Conservation (phyloP, 2,329 filamentous ascomycete species). For the Penicillium sp. region DNA sequence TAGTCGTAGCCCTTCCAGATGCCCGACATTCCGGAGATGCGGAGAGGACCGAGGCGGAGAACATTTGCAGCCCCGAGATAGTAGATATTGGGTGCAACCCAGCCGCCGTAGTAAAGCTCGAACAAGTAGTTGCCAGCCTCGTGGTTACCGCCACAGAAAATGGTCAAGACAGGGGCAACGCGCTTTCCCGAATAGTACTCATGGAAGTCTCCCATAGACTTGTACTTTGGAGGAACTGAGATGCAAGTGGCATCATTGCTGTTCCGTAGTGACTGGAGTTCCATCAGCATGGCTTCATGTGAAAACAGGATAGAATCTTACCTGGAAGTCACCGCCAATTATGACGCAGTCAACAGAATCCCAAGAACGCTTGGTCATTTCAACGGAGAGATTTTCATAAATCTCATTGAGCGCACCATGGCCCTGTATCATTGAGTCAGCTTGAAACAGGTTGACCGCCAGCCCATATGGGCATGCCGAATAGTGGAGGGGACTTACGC, state of each 20-base stretch:
- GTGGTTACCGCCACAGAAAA: slow-evolving; percentile 94
- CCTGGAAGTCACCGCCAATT: slow-evolving; percentile 95
- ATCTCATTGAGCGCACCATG: slow-evolving; percentile 92
- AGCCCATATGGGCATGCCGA: background rate
- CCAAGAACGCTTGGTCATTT: slow-evolving; percentile 73
- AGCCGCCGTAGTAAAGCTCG: slow-evolving; percentile 94
- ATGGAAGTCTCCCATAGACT: slow-evolving; percentile 85
- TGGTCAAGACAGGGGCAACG: slow-evolving; percentile 79
- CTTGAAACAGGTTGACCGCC: background rate
- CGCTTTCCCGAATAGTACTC: slow-evolving; percentile 83
- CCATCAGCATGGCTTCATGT: background rate
- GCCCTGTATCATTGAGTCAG: slow-evolving; percentile 34
- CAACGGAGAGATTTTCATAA: slow-evolving; percentile 71
- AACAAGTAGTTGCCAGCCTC: slow-evolving; percentile 87
- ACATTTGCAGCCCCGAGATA: slow-evolving; percentile 94
- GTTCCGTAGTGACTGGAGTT: slow-evolving; percentile 74
- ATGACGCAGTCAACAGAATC: slow-evolving; percentile 82
- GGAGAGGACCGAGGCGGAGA: slow-evolving; percentile 74
- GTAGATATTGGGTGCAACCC: slow-evolving; percentile 96
- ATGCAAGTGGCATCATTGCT: slow-evolving; percentile 83
- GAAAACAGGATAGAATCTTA: slow-evolving; percentile 36
- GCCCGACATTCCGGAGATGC: slow-evolving; percentile 86
- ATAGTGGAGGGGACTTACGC: slow-evolving; percentile 56
- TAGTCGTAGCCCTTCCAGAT: slow-evolving; percentile 96
- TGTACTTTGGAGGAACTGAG: slow-evolving; percentile 85